phyloP scores from a whole-genome alignment of 1,284 basidiomycete genomes.

The Tylopilus orsonianus region DNA sequence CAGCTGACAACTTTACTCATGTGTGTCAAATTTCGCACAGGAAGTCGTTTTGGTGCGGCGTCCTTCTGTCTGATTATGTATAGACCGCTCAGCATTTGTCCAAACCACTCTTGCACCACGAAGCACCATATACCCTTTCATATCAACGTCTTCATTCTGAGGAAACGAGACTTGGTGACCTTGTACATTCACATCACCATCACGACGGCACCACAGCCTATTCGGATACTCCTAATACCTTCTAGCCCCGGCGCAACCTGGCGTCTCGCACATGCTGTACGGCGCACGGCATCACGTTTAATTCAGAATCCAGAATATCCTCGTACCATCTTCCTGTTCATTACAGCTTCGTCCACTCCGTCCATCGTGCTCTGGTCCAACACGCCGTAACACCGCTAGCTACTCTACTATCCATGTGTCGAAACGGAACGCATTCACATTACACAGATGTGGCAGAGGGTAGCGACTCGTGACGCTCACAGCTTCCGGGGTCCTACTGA shows the following conservation, averaged over 20 bases:
- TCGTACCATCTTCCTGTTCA: conserved; percentile 1
- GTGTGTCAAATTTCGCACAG: conserved; percentile 12
- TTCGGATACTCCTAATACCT: background rate
- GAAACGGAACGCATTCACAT: background rate
- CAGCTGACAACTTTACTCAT: background rate
- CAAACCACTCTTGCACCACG: background rate
- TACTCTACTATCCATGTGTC: background rate
- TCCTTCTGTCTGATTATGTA: conserved; percentile 5
- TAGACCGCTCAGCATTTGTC: background rate
- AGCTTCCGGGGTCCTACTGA: conserved; percentile 18
- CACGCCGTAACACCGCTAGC: conserved; percentile 9
- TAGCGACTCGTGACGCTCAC: conserved; percentile 1
- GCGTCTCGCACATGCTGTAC: background rate
- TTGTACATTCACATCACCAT: background rate
- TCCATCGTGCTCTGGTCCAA: too few species aligned
- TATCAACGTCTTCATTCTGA: background rate
- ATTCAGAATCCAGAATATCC: conserved; percentile 7
- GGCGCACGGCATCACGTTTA: background rate
- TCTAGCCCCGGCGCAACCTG: background rate
- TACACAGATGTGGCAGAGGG: conserved; percentile 18
- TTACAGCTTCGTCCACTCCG: background rate
- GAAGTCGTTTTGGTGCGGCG: background rate
- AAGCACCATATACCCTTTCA: background rate
- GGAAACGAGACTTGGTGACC: background rate
- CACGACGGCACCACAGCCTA: background rate